phyloP scores from a whole-genome alignment of 2,329 filamentous ascomycete genomes.

The Phialophora verrucosa region DNA sequence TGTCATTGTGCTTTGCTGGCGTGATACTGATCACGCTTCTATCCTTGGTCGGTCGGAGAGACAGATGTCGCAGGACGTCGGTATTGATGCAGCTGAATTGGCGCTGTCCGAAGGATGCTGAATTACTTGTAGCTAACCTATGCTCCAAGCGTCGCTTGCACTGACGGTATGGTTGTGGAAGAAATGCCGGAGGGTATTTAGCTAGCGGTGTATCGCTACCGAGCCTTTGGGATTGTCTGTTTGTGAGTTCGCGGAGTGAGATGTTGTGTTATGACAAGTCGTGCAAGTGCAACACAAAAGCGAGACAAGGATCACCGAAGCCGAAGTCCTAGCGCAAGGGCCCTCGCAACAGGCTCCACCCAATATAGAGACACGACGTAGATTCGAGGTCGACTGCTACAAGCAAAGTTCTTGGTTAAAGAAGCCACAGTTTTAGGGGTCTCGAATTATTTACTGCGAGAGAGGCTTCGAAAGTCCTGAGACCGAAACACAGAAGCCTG shows the following conservation, averaged over 20 bases:
- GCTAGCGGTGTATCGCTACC: background rate
- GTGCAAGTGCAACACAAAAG: slow-evolving; percentile 16
- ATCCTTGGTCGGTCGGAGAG: background rate
- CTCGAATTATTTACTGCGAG: background rate
- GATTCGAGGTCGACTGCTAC: background rate
- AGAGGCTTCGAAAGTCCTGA: background rate
- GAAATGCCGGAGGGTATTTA: background rate
- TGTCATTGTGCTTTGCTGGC: slow-evolving; percentile 53
- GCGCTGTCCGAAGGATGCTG: background rate
- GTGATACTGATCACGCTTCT: background rate
- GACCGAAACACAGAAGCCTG: slow-evolving; percentile 16
- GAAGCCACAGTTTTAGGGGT: background rate
- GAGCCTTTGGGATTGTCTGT: background rate
- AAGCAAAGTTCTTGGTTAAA: background rate
- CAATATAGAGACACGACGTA: background rate
- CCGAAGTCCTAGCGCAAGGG: slow-evolving; percentile 1
- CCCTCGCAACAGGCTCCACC: background rate
- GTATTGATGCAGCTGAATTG: slow-evolving; percentile 6
- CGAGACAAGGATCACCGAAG: slow-evolving; percentile 14
- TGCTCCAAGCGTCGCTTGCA: background rate
- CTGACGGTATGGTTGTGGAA: background rate
- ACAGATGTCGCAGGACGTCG: slow-evolving; percentile 20
- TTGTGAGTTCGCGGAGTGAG: slow-evolving; percentile 22
- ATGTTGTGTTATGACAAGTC: slow-evolving; percentile 22
- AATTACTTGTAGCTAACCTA: background rate